phyloP scores from a whole-genome alignment of 345 rosid species.

The Sonneratia alba region DNA sequence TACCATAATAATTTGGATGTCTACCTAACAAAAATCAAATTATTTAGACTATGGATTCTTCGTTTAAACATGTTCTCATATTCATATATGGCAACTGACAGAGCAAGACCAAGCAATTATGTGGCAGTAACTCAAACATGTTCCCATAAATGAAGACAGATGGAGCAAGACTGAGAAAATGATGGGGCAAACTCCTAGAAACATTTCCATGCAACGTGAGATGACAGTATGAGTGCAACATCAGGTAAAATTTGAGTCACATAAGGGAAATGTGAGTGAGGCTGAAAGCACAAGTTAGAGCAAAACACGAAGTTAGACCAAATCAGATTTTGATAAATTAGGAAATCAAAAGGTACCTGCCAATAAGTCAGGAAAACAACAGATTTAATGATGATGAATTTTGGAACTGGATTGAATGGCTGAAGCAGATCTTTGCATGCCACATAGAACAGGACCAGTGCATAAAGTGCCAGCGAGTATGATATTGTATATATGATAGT shows the following conservation, averaged over 20 bases:
- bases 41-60: not conserved
- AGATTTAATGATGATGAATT: slow-evolving; percentile 82
- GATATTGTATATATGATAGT: slow-evolving; percentile 85
- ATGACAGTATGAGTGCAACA: not conserved
- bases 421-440: slow-evolving; percentile 94
- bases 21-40: not conserved
- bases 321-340: not conserved
- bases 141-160: not conserved
- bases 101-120: not conserved
- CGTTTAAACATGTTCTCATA: not conserved
- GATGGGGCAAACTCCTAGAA: not conserved
- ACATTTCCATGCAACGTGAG: not conserved
- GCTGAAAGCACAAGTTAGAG: not conserved
- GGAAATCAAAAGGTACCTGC: slow-evolving; percentile 54
- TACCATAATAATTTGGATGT: not conserved
- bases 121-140: not conserved
- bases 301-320: not conserved
- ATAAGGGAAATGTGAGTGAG: not conserved
- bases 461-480: slow-evolving; percentile 77
- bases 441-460: slow-evolving; percentile 75
- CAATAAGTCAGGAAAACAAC: slow-evolving; percentile 94
- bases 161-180: not conserved
- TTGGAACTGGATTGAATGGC: slow-evolving; percentile 98
- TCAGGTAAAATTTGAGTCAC: not conserved
- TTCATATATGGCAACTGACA: not conserved